phyloP scores from a whole-genome alignment of 2,329 filamentous ascomycete species.

The Phialophora macrospora region DNA sequence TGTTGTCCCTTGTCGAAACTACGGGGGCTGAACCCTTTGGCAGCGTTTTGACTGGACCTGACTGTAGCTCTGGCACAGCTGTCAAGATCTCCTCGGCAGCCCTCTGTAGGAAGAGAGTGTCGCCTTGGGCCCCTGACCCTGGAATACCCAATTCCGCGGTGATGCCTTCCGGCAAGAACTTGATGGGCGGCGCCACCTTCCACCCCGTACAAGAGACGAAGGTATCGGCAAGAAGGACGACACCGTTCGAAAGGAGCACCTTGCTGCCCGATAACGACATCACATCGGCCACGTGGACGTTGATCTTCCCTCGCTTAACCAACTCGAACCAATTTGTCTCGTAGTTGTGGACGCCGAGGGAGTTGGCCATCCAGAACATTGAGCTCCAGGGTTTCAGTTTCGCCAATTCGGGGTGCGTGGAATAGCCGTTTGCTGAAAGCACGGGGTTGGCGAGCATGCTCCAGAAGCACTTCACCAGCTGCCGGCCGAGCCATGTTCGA shows the following conservation, averaged over 20 bases:
- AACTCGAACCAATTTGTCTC: slow-evolving; percentile 62
- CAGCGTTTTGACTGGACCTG: neutral
- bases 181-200: slow-evolving; percentile 55
- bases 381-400: slow-evolving; percentile 53
- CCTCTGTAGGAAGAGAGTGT: slow-evolving; percentile 16
- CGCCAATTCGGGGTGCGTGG: slow-evolving; percentile 50
- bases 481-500: slow-evolving; percentile 57
- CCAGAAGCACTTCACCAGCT: slow-evolving; percentile 60
- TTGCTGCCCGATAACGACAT: slow-evolving; percentile 31
- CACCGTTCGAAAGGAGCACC: slow-evolving; percentile 57
- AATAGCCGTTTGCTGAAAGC: slow-evolving; percentile 53
- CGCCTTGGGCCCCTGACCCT: slow-evolving; percentile 23
- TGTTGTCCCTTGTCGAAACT: slow-evolving; percentile 27
- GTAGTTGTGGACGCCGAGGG: slow-evolving; percentile 66
- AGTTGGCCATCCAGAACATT: slow-evolving; percentile 60
- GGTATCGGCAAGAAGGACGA: slow-evolving; percentile 53
- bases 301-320: slow-evolving; percentile 59
- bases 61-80: neutral
- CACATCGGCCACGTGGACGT: slow-evolving; percentile 53
- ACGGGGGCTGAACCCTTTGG: slow-evolving; percentile 38
- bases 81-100: slow-evolving; percentile 56
- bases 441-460: slow-evolving; percentile 55
- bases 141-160: slow-evolving; percentile 38
- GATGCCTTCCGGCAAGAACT: slow-evolving; percentile 48
- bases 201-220: slow-evolving; percentile 64